A percentile compares a stretch with the other conserved stretches of the same genome.
phyloP scores from a whole-genome alignment of 257 asterid genomes.

The Fraxinus pennsylvanica region DNA sequence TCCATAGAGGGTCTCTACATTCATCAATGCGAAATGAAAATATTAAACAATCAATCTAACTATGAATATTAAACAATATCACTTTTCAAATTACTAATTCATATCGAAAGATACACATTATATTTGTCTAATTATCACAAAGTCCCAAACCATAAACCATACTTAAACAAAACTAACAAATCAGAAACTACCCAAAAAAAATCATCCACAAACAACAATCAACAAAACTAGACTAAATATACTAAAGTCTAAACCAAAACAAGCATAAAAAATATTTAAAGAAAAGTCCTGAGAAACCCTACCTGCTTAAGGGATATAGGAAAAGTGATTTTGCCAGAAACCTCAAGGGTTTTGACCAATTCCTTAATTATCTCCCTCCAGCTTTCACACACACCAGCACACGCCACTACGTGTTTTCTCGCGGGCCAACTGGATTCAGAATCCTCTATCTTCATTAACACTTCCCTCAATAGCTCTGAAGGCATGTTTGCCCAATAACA shows the following conservation, averaged over 20 bases:
- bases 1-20: background rate
- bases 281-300: background rate
- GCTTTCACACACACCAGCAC: conserved; percentile 85
- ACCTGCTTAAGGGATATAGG: conserved; percentile 91
- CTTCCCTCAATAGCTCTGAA: conserved; percentile 68
- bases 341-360: conserved; percentile 59
- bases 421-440: conserved; percentile 69
- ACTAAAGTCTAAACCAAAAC: background rate
- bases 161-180: background rate
- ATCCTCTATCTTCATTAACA: conserved; percentile 63
- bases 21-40: background rate
- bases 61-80: too few relatives aligned
- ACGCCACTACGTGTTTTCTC: conserved; percentile 80
- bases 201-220: conserved; percentile 4
- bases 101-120: conserved; percentile 4
- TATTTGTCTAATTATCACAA: background rate
- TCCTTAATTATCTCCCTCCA: conserved; percentile 91
- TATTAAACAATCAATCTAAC: too few relatives aligned
- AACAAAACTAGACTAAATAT: conserved; percentile 10
- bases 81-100: background rate
- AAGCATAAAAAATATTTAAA: conserved; percentile 6
- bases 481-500: conserved; percentile 76
- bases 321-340: conserved; percentile 77
- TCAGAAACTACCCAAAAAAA: background rate
- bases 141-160: background rate